Conservation (phyloP, 345 rosid genomes). For the Rhizophora mangle region DNA sequence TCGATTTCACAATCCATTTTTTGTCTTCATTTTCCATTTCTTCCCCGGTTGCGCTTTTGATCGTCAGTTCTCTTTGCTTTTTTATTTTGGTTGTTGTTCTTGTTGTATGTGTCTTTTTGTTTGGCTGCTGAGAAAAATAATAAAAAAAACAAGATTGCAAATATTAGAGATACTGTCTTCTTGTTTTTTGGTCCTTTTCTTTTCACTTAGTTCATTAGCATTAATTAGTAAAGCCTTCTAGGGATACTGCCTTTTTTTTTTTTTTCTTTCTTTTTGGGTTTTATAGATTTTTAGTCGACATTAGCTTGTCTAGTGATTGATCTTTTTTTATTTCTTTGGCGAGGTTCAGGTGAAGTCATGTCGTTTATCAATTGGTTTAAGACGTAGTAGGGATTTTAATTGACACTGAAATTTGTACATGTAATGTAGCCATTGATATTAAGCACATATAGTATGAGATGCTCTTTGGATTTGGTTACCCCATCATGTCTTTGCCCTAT, state of each 20-base stretch:
- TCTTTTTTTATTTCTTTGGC: too few species aligned
- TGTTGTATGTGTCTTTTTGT: background rate
- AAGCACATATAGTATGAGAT: background rate
- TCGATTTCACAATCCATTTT: background rate
- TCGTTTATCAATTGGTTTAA: too few species aligned
- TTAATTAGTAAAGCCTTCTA: too few species aligned
- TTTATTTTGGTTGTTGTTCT: too few species aligned
- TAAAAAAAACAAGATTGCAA: background rate
- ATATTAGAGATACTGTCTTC: background rate
- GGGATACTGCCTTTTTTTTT: too few species aligned
- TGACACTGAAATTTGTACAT: background rate
- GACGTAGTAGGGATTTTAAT: background rate
- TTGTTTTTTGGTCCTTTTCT: background rate
- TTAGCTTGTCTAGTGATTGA: too few species aligned
- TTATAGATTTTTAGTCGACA: too few species aligned
- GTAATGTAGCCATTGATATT: background rate
- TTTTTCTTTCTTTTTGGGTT: too few species aligned
- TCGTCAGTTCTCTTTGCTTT: too few species aligned
- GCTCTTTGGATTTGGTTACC: background rate
- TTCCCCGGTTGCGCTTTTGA: background rate
- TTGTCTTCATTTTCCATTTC: background rate
- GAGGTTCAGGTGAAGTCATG: background rate
- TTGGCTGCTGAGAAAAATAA: background rate
- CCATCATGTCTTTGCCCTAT: background rate
- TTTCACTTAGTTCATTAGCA: too few species aligned